Conservation (phyloP, 164 flowering plant genomes). For the Tetracentron sinense region DNA sequence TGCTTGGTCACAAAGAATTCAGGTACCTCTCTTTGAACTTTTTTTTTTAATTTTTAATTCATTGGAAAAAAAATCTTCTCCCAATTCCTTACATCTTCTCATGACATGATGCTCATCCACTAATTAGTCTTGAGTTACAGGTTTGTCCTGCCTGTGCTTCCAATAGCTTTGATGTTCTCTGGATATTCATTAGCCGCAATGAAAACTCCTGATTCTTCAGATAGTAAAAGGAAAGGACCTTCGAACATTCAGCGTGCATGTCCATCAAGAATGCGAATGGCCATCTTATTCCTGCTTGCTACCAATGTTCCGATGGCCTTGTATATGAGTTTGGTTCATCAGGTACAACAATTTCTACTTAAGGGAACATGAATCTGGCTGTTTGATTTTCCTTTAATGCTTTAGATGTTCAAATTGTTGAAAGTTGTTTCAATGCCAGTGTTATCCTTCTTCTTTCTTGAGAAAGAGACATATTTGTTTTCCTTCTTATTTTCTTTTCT, state of each 20-base stretch:
- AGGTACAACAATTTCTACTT: conserved; percentile 40
- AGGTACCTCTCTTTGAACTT: conserved; percentile 37
- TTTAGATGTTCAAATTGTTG: no score
- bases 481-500: no score
- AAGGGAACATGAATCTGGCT: neutral
- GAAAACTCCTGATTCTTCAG: conserved; percentile 15
- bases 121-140: conserved; percentile 37
- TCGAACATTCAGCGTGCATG: conserved; percentile 16
- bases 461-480: no score
- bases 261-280: conserved; percentile 31
- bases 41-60: neutral
- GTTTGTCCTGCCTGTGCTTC: conserved; percentile 94
- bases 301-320: conserved; percentile 91
- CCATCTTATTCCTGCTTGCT: conserved; percentile 57
- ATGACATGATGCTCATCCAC: conserved; percentile 10
- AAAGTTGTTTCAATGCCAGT: no score
- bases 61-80: neutral
- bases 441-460: no score
- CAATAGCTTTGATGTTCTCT: conserved; percentile 78
- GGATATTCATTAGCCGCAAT: conserved; percentile 65
- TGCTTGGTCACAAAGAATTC: conserved; percentile 95
- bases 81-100: conserved; percentile 1
- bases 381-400: neutral
- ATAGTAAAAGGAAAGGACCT: conserved; percentile 27
- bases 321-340: conserved; percentile 90